These are phyloP conservation scores for Colletotrichum orchidophilum DNA, from an alignment of 2,329 filamentous ascomycete species.

Conservation along the genomic window DNA sequence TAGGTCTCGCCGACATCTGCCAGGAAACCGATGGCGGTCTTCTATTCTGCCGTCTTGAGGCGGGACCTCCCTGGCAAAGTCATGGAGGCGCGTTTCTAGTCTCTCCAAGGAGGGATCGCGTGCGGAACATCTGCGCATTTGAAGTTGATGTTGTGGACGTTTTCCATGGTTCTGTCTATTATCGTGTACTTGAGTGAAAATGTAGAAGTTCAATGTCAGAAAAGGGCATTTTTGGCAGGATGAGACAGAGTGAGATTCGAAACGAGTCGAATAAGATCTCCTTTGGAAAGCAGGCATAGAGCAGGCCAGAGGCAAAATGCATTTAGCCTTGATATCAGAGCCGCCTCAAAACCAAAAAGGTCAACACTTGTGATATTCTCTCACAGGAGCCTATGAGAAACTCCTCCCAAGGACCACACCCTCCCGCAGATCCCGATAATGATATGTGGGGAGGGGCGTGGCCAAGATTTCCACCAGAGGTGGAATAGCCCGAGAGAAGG, in stretches of 20 bases:
- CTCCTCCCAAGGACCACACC: accelerated
- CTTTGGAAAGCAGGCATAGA: too few relatives aligned
- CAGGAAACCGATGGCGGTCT: background rate
- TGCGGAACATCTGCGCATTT: background rate
- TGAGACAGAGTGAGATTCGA: too few relatives aligned
- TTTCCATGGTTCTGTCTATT: background rate
- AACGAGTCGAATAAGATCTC: too few relatives aligned
- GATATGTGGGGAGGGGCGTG: background rate
- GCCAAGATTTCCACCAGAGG: too few relatives aligned
- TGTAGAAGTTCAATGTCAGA: background rate
- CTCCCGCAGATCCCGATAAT: background rate
- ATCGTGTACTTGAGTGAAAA: background rate
- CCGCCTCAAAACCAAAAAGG: background rate
- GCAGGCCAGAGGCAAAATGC: too few relatives aligned
- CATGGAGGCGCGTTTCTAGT: background rate
- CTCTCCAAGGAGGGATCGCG: background rate
- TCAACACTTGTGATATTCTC: background rate
- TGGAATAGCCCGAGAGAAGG: accelerated
- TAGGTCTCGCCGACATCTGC: background rate
- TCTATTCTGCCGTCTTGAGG: background rate
- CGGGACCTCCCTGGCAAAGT: background rate
- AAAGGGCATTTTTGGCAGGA: background rate
- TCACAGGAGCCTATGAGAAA: background rate
- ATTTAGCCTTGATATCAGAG: background rate
- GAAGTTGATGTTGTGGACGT: background rate